Evolutionary conservation across 73 alveolate species (phyloP).

Genomic region (Durusdinium trenchii): DNA sequence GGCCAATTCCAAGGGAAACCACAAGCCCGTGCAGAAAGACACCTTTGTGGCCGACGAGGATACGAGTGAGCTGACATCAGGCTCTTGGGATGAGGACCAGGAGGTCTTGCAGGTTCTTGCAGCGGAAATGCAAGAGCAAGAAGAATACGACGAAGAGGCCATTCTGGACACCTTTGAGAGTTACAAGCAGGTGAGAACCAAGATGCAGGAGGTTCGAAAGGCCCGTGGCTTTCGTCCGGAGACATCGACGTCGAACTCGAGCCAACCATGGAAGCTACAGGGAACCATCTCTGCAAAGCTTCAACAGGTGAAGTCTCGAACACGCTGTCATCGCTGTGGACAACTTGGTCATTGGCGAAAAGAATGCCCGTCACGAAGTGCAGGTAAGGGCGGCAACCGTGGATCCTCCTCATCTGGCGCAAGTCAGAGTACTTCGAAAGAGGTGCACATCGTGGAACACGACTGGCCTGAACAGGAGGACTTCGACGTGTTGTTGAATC

Average conservation of each 20-base stretch:
- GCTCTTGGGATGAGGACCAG: conserved; percentile 45
- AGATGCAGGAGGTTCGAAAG: background rate
- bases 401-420: background rate
- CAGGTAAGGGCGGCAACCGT: background rate
- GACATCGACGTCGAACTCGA: background rate
- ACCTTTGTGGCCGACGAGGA: background rate
- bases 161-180: background rate
- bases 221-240: background rate
- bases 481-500: background rate
- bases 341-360: background rate
- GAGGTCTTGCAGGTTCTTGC: background rate
- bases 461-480: background rate
- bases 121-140: background rate
- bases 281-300: background rate
- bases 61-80: background rate
- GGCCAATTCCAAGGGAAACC: background rate
- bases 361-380: background rate
- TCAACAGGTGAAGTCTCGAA: background rate
- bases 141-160: background rate
- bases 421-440: too few relatives aligned
- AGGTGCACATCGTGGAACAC: background rate
- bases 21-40: background rate
- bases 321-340: background rate
- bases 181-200: background rate
- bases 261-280: background rate